These are phyloP conservation scores for Candida yuanshanica DNA, from an alignment of 805 yeast species.

Conservation along the genomic window DNA sequence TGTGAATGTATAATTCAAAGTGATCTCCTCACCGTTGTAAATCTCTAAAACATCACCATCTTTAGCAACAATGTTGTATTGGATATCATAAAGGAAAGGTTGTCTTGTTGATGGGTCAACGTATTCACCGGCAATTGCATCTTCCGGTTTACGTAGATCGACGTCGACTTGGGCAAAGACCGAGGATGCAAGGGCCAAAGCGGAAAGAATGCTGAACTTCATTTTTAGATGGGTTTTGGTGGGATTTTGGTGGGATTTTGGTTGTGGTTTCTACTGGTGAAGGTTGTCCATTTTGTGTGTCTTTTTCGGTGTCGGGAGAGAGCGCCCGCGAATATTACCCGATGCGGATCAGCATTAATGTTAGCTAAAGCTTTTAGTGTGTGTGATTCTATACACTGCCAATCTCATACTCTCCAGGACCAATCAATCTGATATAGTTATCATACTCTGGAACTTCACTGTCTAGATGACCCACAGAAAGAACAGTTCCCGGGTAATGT, in stretches of 20 bases:
- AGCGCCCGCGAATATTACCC: neutral
- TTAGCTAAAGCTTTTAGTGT: too few relatives aligned
- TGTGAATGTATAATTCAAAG: conserved; percentile 44
- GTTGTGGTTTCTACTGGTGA: conserved; percentile 2
- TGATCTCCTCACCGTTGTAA: conserved; percentile 47
- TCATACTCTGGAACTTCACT: conserved; percentile 77
- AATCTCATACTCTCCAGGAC: conserved; percentile 32
- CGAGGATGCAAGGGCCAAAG: conserved; percentile 11
- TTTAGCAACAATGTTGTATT: conserved; percentile 42
- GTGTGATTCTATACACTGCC: too few relatives aligned
- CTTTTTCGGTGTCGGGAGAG: neutral
- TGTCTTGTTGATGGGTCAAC: conserved; percentile 24
- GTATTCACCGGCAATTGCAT: conserved; percentile 12
- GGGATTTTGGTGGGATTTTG: neutral
- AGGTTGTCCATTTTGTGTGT: neutral
- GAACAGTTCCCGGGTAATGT: conserved; percentile 61
- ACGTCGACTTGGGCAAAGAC: conserved; percentile 12
- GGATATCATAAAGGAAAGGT: conserved; percentile 41
- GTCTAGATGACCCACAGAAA: conserved; percentile 73
- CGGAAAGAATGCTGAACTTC: conserved; percentile 15
- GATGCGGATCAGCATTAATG: too few relatives aligned
- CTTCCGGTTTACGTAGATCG: conserved; percentile 14
- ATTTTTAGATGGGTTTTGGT: too few relatives aligned
- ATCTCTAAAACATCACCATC: conserved; percentile 31
- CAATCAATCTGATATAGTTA: conserved; percentile 28